Evolutionary conservation across 2,329 filamentous ascomycete species (phyloP), one percentile per base, ranked within the genome.

Genomic region (Exophiala dermatitidis): DNA sequence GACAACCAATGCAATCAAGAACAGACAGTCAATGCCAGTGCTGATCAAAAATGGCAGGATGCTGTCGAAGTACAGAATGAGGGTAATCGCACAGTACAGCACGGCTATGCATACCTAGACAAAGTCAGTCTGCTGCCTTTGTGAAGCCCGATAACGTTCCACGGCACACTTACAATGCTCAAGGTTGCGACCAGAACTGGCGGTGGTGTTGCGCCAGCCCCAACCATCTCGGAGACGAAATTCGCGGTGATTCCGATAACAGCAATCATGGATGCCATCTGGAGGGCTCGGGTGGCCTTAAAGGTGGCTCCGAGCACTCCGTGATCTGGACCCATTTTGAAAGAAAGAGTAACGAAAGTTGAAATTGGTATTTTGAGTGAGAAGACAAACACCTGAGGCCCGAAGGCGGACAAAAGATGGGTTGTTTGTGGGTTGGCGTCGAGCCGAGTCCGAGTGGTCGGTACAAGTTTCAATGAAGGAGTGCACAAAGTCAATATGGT

Each of bases 231-330:
- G 28, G 83, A 77, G 64, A 95, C 84, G 70, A 95, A 94, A 70
- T 90, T 89, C 64, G 85, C 81, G 0, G 83, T 83, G 68, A 95
- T 81, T 43, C 89, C 88, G 60, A 95, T 85, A 61, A 93, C 82
- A 54, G 83, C 76, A 53, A 93, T 76, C 66, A 95, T 84, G 29
- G 81, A 81, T 58, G 86, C 71, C 55, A 81, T 77, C 67, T 94
- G 84, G 61, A 90, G 76, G 53, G 78, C 76, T 45, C 90, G 84
- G 61, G 85, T 80, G 61, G 82, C 74, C 54, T 87, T 82, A 73
- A 94, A 95, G 62, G 85, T 86, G 63, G 85, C 82, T 68, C 86
- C 88, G 61, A 93, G 74, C 67, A 85, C 85, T 63, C 87, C 85
- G 69, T 83, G 84, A 73, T 70, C 54, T 8, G 58, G 59, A 57